Percentiles rank a stretch among this genome's conserved stretches.
These are phyloP conservation scores for Tylopilus intermedius DNA, from an alignment of 768 basidiomycete species.

Conservation along the genomic window DNA sequence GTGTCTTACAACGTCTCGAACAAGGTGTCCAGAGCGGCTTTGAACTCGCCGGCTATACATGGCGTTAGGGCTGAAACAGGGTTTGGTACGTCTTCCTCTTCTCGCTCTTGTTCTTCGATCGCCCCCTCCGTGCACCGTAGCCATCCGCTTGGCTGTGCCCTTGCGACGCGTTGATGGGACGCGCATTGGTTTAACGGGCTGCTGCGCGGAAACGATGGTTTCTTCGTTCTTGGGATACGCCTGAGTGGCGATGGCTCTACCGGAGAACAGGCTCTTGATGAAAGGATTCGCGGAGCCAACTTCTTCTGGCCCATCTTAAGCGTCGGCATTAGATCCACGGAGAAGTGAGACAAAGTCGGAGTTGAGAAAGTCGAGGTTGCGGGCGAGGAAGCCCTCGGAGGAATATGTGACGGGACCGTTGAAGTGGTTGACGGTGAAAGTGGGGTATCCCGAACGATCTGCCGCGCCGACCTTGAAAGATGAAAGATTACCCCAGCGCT, in stretches of 20 bases:
- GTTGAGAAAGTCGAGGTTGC: slow-evolving; percentile 84
- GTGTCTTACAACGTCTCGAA: slow-evolving; percentile 87
- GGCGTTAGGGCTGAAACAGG: slow-evolving; percentile 38
- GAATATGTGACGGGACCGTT: slow-evolving; percentile 91
- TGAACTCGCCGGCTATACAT: slow-evolving; percentile 85
- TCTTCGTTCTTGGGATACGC: too few relatives aligned
- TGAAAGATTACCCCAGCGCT: slow-evolving; percentile 91
- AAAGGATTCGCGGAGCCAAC: slow-evolving; percentile 87
- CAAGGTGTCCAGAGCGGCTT: slow-evolving; percentile 28
- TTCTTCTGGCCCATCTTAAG: slow-evolving; percentile 51
- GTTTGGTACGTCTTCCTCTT: slow-evolving; percentile 36
- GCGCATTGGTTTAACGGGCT: slow-evolving; percentile 90
- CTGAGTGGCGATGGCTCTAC: slow-evolving; percentile 67
- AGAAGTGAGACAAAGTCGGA: slow-evolving; percentile 91
- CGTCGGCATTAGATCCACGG: slow-evolving; percentile 46
- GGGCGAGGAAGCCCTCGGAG: slow-evolving; percentile 82
- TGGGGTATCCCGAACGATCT: slow-evolving; percentile 74
- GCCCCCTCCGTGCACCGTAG: slow-evolving; percentile 30
- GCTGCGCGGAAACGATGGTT: slow-evolving; percentile 72
- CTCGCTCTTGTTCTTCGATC: slow-evolving; percentile 22
- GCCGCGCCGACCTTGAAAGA: slow-evolving; percentile 79
- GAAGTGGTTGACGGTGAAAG: slow-evolving; percentile 90
- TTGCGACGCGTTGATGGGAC: slow-evolving; percentile 86
- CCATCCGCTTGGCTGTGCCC: slow-evolving; percentile 56
- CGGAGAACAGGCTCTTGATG: slow-evolving; percentile 83